These are phyloP conservation scores for Gamsiella multidivaricata DNA, from an alignment of 192 early-diverging fungal species.

Conservation along the genomic window DNA sequence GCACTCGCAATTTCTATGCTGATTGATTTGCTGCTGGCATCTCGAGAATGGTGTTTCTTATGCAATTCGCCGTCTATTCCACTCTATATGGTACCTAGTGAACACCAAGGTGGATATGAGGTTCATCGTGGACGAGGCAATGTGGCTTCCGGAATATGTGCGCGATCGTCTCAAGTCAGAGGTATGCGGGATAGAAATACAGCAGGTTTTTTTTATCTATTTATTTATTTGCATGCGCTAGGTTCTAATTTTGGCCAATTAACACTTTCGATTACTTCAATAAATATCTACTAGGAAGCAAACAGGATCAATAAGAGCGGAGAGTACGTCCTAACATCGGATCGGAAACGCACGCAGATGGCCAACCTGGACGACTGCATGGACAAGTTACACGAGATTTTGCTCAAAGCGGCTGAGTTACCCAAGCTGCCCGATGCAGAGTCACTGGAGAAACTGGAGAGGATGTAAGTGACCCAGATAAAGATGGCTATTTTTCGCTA, in stretches of 20 bases:
- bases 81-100: slow-evolving; percentile 53
- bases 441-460: slow-evolving; percentile 68
- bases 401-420: slow-evolving; percentile 72
- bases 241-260: too few species aligned
- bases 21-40: too few species aligned
- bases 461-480: slow-evolving; percentile 68
- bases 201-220: too few species aligned
- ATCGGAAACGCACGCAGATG: slow-evolving; percentile 77
- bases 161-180: slow-evolving; percentile 65
- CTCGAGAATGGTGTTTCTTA: not conserved
- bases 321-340: slow-evolving; percentile 81
- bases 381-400: slow-evolving; percentile 70
- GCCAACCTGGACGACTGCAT: slow-evolving; percentile 87
- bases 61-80: not conserved
- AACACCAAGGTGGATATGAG: slow-evolving; percentile 89
- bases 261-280: too few species aligned
- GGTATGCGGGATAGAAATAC: too few species aligned
- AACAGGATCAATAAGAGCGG: slow-evolving; percentile 74
- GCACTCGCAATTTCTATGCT: too few species aligned
- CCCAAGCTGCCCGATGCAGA: slow-evolving; percentile 74
- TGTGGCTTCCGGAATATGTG: slow-evolving; percentile 82
- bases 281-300: slow-evolving; percentile 60
- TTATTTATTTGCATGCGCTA: too few species aligned
- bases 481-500: too few species aligned
- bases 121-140: slow-evolving; percentile 70